A percentile compares a stretch with the other conserved stretches of the same genome.
Evolutionary conservation across 192 early-diverging fungal genomes (phyloP).

Genomic region (Chytriomyces confervae): DNA sequence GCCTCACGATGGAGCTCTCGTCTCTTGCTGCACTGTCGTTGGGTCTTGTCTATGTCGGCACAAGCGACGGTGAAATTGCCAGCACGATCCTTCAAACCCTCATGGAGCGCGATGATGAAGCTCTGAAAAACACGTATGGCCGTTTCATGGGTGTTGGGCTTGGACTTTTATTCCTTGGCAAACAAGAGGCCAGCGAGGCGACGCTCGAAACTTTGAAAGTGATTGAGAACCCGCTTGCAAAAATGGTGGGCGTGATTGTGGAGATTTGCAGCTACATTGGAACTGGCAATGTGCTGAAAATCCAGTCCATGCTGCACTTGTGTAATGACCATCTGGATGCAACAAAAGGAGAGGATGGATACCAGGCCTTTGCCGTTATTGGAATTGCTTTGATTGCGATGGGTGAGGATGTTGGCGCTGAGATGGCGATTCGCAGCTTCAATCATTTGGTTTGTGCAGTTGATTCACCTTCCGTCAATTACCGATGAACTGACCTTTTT

Average conservation of each 20-base stretch:
- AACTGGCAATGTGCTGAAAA: conserved; percentile 95
- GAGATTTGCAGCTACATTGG: conserved; percentile 90
- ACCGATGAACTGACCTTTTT: conserved; percentile 11
- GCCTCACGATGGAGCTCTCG: conserved; percentile 84
- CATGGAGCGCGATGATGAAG: conserved; percentile 89
- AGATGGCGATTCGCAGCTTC: conserved; percentile 94
- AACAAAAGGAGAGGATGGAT: conserved; percentile 80
- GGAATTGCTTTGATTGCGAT: conserved; percentile 95
- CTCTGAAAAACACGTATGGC: conserved; percentile 86
- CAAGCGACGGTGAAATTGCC: conserved; percentile 88
- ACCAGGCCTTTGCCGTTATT: conserved; percentile 94
- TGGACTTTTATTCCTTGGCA: conserved; percentile 83
- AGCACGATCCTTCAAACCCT: conserved; percentile 90
- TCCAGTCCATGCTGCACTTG: conserved; percentile 94
- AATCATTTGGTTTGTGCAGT: conserved; percentile 77
- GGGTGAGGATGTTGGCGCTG: conserved; percentile 95
- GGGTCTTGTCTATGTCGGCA: conserved; percentile 92
- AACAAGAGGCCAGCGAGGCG: conserved; percentile 88
- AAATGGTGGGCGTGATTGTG: conserved; percentile 85
- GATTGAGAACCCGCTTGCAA: conserved; percentile 91
- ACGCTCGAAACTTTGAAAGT: conserved; percentile 93
- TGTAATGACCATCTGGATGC: conserved; percentile 94
- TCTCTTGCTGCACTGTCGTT: conserved; percentile 87
- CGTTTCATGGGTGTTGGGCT: conserved; percentile 95
- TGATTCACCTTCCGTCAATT: neutral